Percentiles rank a stretch among this genome's conserved stretches.
These are phyloP conservation scores for Mariannaea sp. DNA, from an alignment of 2,329 filamentous ascomycete species.

Conservation along the genomic window DNA sequence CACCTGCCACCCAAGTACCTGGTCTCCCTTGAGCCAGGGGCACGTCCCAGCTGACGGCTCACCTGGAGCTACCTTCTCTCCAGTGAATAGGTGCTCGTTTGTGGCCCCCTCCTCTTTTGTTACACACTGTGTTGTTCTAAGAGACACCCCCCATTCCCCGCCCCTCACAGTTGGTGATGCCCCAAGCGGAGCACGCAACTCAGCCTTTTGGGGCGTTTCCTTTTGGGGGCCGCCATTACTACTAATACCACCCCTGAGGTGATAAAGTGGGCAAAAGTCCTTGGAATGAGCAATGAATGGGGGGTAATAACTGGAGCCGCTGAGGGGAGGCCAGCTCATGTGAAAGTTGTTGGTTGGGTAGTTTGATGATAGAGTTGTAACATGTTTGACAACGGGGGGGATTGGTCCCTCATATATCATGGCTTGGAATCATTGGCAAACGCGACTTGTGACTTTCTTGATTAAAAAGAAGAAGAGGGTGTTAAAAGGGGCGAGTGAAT, in stretches of 20 bases:
- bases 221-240: conserved; percentile 15
- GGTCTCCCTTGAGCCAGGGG: too few relatives aligned
- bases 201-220: conserved; percentile 25
- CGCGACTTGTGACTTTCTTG: too few relatives aligned
- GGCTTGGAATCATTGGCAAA: too few relatives aligned
- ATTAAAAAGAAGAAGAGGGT: too few relatives aligned
- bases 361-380: not conserved
- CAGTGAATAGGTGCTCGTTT: conserved; percentile 2
- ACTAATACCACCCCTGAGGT: conserved; percentile 24
- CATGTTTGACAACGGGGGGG: not conserved
- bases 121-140: not conserved
- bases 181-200: conserved; percentile 27
- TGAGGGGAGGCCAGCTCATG: conserved; percentile 12
- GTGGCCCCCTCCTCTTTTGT: conserved; percentile 7
- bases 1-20: too few relatives aligned
- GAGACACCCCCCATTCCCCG: conserved; percentile 16
- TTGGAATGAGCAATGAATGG: conserved; percentile 17
- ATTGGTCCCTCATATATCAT: not conserved
- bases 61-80: conserved; percentile 1
- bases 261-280: conserved; percentile 14
- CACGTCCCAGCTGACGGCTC: conserved; percentile 29
- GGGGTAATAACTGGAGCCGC: conserved; percentile 4
- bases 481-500: too few relatives aligned
- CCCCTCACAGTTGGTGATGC: not conserved
- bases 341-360: conserved; percentile 8